phyloP scores from a whole-genome alignment of 2,329 filamentous ascomycete species.

The Geosmithia flava region DNA sequence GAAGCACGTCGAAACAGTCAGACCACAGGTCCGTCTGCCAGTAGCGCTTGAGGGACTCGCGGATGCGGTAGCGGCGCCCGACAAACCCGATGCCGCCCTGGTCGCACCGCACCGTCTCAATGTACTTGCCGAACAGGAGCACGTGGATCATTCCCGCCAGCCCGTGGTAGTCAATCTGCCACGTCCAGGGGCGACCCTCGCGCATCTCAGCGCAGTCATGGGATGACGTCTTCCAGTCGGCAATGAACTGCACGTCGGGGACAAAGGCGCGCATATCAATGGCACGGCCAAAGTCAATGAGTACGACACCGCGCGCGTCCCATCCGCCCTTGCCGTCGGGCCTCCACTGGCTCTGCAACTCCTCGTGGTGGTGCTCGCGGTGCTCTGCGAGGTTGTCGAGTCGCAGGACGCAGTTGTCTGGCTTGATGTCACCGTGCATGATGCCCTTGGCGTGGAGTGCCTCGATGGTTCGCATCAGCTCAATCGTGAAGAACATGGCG shows the following conservation, averaged over 20 bases:
- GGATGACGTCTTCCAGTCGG: constrained; percentile 82
- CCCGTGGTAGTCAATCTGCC: constrained; percentile 93
- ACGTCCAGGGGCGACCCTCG: constrained; percentile 89
- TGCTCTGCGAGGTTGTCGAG: constrained; percentile 43
- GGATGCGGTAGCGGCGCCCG: constrained; percentile 63
- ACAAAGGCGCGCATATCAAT: constrained; percentile 87
- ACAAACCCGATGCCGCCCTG: constrained; percentile 41
- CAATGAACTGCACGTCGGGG: constrained; percentile 67
- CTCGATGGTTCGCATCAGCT: constrained; percentile 83
- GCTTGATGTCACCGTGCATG: constrained; percentile 88
- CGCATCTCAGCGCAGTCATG: constrained; percentile 94
- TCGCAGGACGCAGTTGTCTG: constrained; percentile 87
- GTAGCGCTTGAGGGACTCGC: constrained; percentile 81
- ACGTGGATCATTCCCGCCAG: constrained; percentile 80
- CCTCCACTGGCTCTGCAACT: constrained; percentile 52
- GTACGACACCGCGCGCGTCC: constrained; percentile 63
- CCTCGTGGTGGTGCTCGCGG: constrained; percentile 5
- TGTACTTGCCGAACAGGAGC: constrained; percentile 88
- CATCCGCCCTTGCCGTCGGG: constrained; percentile 68
- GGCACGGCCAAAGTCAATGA: constrained; percentile 90
- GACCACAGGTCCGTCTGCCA: constrained; percentile 93
- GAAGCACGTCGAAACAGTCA: constrained; percentile 68
- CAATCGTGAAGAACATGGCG: constrained; percentile 91
- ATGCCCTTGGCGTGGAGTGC: constrained; percentile 68
- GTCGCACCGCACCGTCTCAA: constrained; percentile 59